Base-by-base conservation (phyloP, 768 basidiomycete species). In the Xerocomellus intermedius region DNA sequence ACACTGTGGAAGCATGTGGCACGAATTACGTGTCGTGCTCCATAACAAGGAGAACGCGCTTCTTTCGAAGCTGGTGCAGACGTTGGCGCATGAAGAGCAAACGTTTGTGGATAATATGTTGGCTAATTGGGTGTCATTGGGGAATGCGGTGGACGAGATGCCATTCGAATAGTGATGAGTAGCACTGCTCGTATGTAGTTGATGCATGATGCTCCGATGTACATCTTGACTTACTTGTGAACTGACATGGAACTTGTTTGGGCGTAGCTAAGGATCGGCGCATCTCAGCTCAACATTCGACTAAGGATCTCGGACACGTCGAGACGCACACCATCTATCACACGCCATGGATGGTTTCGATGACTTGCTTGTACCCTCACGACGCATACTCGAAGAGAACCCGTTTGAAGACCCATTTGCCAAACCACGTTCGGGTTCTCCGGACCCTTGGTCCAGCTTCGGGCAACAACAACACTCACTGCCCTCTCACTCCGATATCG, bases 41-140 rank as follows among this genome's bases (percentile, higher is more conserved):
- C 94, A 97, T 70, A 94, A 95, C 60, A 79, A 89, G 51, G 94
- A 97, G 74, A 91, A 93, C 61, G 80, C 89, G 0, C 78, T 95
- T 35, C 72, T 95, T 26, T 88, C 89, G 0, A 78, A 86, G 57
- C 76, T 87, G 2, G 84, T 87, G 56, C 85, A 91, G 68, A 73
- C 74, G 1, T 90, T 94, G 68, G 84, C 86, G 3, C 78, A 78
- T 48, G 89, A 91, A 52, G 91, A 95, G 65, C 81, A 80, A 45
- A 81, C 79, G 46, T 92, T 85, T 64, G 72, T 82, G 1, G 82
- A 87, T 62, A 80, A 68, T 43, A 79, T 89, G 5, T 71, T 81
- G 26, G 75, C 76, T 46, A 87, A 89, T 53, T 98, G 95, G 94
- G 75, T 78, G 41, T 85, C 84, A 4, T 73, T 96, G 50, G 76